Conservation (phyloP, 2,329 filamentous ascomycete genomes). For the Neurospora sp. region DNA sequence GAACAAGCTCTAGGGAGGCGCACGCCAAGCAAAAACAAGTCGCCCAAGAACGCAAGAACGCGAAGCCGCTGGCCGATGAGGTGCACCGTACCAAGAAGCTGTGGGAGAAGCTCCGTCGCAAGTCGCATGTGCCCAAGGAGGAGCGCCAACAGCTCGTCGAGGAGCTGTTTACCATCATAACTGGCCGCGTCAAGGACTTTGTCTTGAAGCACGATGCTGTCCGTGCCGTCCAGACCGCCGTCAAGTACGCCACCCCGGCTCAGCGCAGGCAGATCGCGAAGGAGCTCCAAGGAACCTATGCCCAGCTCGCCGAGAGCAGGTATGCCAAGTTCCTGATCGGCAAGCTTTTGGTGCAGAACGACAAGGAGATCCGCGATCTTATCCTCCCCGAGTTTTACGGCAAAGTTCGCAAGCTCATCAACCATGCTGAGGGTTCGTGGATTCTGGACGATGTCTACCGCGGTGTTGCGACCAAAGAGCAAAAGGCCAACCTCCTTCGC, state of each 20-base stretch:
- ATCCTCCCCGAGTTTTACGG: slow-evolving; percentile 95
- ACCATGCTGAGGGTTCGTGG: slow-evolving; percentile 94
- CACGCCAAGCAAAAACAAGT: slow-evolving; percentile 90
- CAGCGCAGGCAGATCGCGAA: slow-evolving; percentile 79
- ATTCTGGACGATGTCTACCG: slow-evolving; percentile 96
- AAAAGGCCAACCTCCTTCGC: slow-evolving; percentile 74
- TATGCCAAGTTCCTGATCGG: slow-evolving; percentile 97
- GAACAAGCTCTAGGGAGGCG: slow-evolving; percentile 66
- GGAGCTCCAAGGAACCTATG: slow-evolving; percentile 79
- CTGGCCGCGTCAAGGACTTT: slow-evolving; percentile 84
- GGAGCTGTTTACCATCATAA: slow-evolving; percentile 86
- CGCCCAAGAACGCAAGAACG: slow-evolving; percentile 77
- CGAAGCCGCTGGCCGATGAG: slow-evolving; percentile 86
- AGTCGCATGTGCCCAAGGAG: slow-evolving; percentile 84
- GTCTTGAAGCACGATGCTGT: slow-evolving; percentile 98
- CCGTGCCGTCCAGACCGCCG: slow-evolving; percentile 88
- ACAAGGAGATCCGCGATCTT: slow-evolving; percentile 74
- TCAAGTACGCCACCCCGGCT: slow-evolving; percentile 84
- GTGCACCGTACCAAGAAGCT: slow-evolving; percentile 88
- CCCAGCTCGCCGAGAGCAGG: slow-evolving; percentile 79
- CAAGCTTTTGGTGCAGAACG: slow-evolving; percentile 88
- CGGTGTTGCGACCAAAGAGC: slow-evolving; percentile 71
- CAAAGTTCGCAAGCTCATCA: slow-evolving; percentile 83
- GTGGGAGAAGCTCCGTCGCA: slow-evolving; percentile 87
- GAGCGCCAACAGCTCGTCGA: slow-evolving; percentile 79